phyloP scores from a whole-genome alignment of 148 eudicot genomes.

The Persicaria maculosa region DNA sequence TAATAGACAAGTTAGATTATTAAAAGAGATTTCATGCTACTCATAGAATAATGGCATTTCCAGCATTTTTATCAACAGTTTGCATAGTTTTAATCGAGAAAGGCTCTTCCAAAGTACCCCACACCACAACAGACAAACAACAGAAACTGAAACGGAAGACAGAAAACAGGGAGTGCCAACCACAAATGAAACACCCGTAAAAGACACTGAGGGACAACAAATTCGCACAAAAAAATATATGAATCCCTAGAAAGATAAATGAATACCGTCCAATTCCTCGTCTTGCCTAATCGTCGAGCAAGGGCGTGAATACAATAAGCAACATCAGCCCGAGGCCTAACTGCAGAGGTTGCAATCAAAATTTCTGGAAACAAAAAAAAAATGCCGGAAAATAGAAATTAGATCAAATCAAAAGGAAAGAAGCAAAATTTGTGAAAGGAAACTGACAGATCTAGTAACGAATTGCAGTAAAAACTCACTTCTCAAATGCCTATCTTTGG shows the following conservation, averaged over 20 bases:
- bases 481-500: constrained; percentile 87
- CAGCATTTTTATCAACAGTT: too few relatives aligned
- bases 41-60: too few relatives aligned
- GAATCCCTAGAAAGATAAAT: background rate
- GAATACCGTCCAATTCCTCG: constrained; percentile 95
- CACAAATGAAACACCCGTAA: background rate
- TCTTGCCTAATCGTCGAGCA: constrained; percentile 79
- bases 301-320: constrained; percentile 89
- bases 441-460: background rate
- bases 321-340: constrained; percentile 93
- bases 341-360: constrained; percentile 63
- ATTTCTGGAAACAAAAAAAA: constrained; percentile 42
- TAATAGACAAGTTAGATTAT: background rate
- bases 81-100: background rate
- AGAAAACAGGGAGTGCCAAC: background rate
- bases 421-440: background rate
- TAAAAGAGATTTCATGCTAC: background rate
- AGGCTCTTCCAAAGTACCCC: background rate
- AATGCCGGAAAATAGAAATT: constrained; percentile 2
- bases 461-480: constrained; percentile 40
- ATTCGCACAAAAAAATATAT: background rate
- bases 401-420: constrained; percentile 2
- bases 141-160: background rate
- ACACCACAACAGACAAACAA: background rate
- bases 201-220: background rate